Evolutionary conservation across 306 rosid species (phyloP).

Genomic region (Echinosophora koreensis): DNA sequence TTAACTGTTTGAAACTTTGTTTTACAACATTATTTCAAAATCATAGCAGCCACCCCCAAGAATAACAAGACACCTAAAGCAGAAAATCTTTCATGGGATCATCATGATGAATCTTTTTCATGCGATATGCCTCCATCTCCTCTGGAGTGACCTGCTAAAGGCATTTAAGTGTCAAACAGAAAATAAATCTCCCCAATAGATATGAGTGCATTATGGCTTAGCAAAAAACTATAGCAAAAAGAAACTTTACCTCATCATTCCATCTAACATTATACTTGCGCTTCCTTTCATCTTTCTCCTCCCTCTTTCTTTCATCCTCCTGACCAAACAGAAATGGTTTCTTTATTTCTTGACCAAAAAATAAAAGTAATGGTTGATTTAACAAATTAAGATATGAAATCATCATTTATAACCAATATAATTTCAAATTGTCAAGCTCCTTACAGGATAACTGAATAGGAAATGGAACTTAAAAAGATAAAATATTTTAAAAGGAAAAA

Average conservation of each 20-base stretch:
- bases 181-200: background rate
- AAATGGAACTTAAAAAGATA: background rate
- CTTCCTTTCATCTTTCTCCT: constrained; percentile 75
- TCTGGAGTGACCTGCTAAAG: constrained; percentile 55
- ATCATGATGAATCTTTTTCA: constrained; percentile 61
- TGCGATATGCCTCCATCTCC: constrained; percentile 65
- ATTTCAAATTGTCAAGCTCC: constrained; percentile 7
- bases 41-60: background rate
- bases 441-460: constrained; percentile 8
- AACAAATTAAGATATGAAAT: background rate
- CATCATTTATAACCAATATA: background rate
- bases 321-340: constrained; percentile 24
- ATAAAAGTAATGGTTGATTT: background rate
- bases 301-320: constrained; percentile 70
- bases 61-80: constrained; percentile 36
- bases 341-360: background rate
- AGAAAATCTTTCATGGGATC: constrained; percentile 68
- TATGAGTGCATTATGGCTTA: background rate
- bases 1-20: background rate
- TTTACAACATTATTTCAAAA: constrained; percentile 1
- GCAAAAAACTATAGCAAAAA: background rate
- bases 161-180: constrained; percentile 6
- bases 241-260: constrained; percentile 59
- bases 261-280: constrained; percentile 64
- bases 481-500: background rate